Evolutionary conservation across 2,329 filamentous ascomycete species (phyloP), one percentile per base, ranked within the genome.

Genomic region (Capronia americana): DNA sequence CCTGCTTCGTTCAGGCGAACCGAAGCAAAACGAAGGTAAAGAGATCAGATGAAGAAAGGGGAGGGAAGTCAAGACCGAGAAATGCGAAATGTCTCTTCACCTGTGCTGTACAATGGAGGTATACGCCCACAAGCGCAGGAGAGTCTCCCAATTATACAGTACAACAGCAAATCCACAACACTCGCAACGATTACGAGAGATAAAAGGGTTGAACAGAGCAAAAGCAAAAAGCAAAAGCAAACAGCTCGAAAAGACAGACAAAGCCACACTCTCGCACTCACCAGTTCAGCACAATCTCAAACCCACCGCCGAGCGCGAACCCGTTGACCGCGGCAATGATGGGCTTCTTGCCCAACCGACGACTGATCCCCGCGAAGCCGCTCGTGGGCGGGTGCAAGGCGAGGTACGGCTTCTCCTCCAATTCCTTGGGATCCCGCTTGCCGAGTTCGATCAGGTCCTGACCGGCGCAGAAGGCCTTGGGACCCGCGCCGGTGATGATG

Each of bases 251-350:
- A 26, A 46, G 41, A 46, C 12, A 50, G 56, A 28, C n/a, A 17
- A 17, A 38, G 38, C 10, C 44, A 48, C 23, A 7, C 44, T 3
- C 24, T 54, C 5, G 11, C 44, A 70, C 69, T 65, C 54, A 73
- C 71, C 71, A 73, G 56, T 73, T 73, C 51, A 73, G 50, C 28
- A 73, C 71, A 66, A 93, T 92, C 80, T 94, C 91, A 77, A 91
- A 88, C 1, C 90, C 91, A 61, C 91, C 91, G 41, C 91, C 91
- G 54, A 91, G 83, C 65, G 89, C 91, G 20, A 90, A 80, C 6
- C 91, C 91, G 74, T 93, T 92, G 23, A 93, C 89, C 0, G 91
- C 91, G 1, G 88, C 90, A 30, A 94, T 85, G 63, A 94, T 83
- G 5, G 91, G 91, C 74, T 94, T 94, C 77, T 87, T 87, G 56